Base-by-base conservation (phyloP, 768 basidiomycete genomes). In the Mycena kentingensis region DNA sequence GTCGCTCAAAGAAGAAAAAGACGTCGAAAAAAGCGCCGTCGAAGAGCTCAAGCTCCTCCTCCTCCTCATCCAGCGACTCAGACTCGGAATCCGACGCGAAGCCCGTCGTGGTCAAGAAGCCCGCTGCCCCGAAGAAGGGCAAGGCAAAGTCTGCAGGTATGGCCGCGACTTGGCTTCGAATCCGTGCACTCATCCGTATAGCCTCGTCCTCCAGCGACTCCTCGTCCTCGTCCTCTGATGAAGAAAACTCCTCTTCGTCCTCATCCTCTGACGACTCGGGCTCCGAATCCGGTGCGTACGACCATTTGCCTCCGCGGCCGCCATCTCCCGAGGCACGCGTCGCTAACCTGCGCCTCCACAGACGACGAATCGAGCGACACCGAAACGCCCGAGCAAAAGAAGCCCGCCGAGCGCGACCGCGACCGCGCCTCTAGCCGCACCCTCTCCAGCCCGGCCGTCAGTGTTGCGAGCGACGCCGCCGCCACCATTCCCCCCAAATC, bases 371-470 rank as follows among this genome's bases (percentile, higher is more conserved):
- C 71, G 13, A 74, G 69, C 46, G 69, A 74, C 51, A 51, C 67
- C 6, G 38, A 49, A 51, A 54, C 34, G 22, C 38, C 28, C 50
- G 36, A 5, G 8, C 52, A 27, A 43, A 38, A 38, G 32, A 28
- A 52, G 51, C 44, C 27, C 8, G 43, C 26, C 18, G 25, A 42
- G 34, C 43, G 49, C 16, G 27, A 28, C 21, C 54, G 41, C 22
- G 53, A 58, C 19, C 69, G 72, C 43, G 74, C 72, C 42, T 72
- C 75, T 3, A 78, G 75, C 55, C 65, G 46, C 22, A 79, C 75
- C 7, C 58, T 77, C 41, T 70, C 54, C 32, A 52, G 46, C 21
- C 52, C 58, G 7, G 38, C 16, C 16, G 12, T 5, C 18, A 48
- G 49, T 19, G 38, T 39, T 3, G 37, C 48, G 8, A 43, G 36